Conservation (phyloP, 345 rosid species). For the Xanthoceras sorbifolium region DNA sequence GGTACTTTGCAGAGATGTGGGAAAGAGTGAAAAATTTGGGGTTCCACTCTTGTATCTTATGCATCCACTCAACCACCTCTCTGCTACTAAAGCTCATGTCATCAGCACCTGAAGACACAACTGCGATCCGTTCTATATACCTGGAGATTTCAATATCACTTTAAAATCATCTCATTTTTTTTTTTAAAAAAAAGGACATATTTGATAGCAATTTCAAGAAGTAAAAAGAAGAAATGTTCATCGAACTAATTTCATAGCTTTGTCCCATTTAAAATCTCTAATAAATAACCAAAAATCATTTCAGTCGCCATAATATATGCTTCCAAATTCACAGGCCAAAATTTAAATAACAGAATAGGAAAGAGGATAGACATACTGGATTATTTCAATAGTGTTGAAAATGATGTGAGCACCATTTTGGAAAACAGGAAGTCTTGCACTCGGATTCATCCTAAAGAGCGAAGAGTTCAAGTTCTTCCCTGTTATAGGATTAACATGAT, state of each 20-base stretch:
- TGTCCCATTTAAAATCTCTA: background rate
- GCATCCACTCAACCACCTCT: conserved; percentile 75
- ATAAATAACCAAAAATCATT: background rate
- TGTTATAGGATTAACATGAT: conserved; percentile 77
- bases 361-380: conserved; percentile 57
- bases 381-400: conserved; percentile 72
- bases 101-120: conserved; percentile 52
- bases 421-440: conserved; percentile 78
- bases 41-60: conserved; percentile 71
- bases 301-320: background rate
- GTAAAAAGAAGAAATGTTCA: background rate
- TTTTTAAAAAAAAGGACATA: background rate
- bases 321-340: background rate
- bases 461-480: conserved; percentile 84
- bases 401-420: conserved; percentile 74
- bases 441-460: conserved; percentile 75
- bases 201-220: conserved; percentile 3
- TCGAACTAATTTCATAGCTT: background rate
- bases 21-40: conserved; percentile 74
- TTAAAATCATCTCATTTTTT: conserved; percentile 15
- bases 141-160: conserved; percentile 37
- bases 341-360: background rate
- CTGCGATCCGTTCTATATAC: conserved; percentile 76
- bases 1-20: conserved; percentile 59
- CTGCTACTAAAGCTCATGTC: conserved; percentile 42